Conservation (phyloP, 139 green algal species). For the Desmodesmus armatus region DNA sequence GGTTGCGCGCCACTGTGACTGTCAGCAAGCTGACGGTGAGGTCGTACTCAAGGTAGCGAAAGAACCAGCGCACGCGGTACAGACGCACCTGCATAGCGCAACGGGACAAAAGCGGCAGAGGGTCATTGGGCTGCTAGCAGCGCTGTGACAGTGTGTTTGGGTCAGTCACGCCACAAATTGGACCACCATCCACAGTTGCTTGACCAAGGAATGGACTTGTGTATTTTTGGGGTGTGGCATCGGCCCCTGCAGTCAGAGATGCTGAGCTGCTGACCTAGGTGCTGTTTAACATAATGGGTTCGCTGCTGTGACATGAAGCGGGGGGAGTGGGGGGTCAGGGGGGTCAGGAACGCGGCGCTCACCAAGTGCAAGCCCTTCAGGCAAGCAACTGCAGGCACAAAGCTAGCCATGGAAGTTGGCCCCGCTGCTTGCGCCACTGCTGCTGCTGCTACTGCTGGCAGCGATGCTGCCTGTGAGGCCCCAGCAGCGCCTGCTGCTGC, state of each 20-base stretch:
- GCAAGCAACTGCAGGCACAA: neutral
- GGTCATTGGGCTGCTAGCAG: neutral
- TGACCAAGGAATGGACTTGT: no score
- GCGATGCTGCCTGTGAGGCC: neutral
- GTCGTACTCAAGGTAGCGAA: conserved; percentile 64
- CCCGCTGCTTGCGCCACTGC: neutral
- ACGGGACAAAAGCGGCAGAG: no score
- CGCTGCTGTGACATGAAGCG: no score
- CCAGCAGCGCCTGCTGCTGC: neutral
- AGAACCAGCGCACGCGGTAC: conserved; percentile 58
- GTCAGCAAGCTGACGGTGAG: conserved; percentile 53
- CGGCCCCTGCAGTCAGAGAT: no score
- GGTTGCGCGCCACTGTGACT: conserved; percentile 66
- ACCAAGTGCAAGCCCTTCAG: conserved; percentile 41
- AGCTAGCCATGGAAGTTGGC: neutral
- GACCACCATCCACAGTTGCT: no score
- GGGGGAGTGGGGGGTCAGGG: no score
- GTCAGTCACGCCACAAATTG: no score
- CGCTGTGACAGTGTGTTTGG: no score
- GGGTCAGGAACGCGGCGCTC: no score
- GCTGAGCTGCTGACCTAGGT: no score
- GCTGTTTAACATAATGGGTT: no score
- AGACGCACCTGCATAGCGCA: conserved; percentile 44
- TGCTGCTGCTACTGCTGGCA: conserved; percentile 15
- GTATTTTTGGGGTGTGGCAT: no score